Percentiles rank a stretch among this genome's conserved stretches.
Conservation (phyloP, 192 early-diverging fungal species). For the Phycomyces nitens region DNA sequence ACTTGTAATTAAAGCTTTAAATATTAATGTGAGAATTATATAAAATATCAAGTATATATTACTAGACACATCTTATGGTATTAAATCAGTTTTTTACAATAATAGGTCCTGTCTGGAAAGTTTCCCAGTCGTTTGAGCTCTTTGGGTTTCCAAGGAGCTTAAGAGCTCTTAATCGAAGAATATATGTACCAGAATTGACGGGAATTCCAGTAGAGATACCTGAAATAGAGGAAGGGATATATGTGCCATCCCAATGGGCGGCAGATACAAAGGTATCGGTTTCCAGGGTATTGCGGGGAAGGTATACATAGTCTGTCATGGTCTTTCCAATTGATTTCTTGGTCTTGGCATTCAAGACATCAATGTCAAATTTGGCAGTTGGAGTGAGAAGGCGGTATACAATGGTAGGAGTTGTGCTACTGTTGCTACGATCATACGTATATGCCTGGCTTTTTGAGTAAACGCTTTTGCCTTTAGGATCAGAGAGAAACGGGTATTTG, state of each 20-base stretch:
- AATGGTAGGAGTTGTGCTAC: slow-evolving; percentile 5
- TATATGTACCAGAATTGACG: slow-evolving; percentile 21
- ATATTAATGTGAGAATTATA: no score
- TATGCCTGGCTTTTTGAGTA: slow-evolving; percentile 9
- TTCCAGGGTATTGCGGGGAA: slow-evolving; percentile 28
- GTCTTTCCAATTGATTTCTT: slow-evolving; percentile 21
- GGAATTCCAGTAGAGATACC: neutral
- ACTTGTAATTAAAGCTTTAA: no score
- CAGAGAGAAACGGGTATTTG: slow-evolving; percentile 11
- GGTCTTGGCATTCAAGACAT: slow-evolving; percentile 22
- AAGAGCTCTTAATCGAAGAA: slow-evolving; percentile 21
- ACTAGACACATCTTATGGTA: no score
- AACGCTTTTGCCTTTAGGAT: neutral
- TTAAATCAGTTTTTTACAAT: slow-evolving; percentile 19
- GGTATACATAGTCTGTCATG: slow-evolving; percentile 7
- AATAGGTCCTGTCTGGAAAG: slow-evolving; percentile 19
- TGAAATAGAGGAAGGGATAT: slow-evolving; percentile 5
- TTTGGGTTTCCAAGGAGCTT: slow-evolving; percentile 33
- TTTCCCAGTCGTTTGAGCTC: slow-evolving; percentile 18
- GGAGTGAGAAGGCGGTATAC: slow-evolving; percentile 23
- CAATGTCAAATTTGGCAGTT: slow-evolving; percentile 18
- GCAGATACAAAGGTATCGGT: neutral
- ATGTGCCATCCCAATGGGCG: slow-evolving; percentile 22
- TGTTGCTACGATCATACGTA: slow-evolving; percentile 6
- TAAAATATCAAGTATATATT: no score